These are phyloP conservation scores for Endothia cerciana DNA, from an alignment of 2,329 filamentous ascomycete species.

Conservation along the genomic window DNA sequence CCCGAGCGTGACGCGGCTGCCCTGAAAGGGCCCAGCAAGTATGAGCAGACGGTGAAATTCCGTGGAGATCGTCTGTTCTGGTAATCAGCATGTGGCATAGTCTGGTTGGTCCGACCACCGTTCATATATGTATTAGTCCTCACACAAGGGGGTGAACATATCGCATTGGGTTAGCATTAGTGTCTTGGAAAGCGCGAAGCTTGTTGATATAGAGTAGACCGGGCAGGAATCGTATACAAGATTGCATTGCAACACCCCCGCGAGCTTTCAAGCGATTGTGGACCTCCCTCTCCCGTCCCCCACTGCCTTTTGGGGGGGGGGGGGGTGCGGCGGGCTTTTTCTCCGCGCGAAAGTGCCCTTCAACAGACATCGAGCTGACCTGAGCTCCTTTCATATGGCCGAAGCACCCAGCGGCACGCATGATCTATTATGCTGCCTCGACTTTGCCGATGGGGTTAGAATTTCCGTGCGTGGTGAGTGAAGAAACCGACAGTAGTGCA, in stretches of 20 bases:
- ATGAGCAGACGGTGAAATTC: slow-evolving; percentile 29
- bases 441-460: no score
- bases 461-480: no score
- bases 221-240: background rate
- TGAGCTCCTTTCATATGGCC: no score
- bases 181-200: background rate
- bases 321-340: no score
- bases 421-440: no score
- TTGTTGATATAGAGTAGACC: background rate
- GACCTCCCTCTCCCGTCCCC: no score
- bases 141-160: background rate
- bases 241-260: background rate
- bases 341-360: no score
- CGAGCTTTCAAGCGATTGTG: background rate
- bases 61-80: slow-evolving; percentile 27
- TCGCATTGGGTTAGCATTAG: background rate
- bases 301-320: no score
- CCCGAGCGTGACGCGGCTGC: slow-evolving; percentile 25
- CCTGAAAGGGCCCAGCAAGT: slow-evolving; percentile 7
- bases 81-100: slow-evolving; percentile 6
- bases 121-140: background rate
- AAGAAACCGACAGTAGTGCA: no score
- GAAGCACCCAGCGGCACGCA: no score
- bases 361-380: no score
- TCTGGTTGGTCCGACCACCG: background rate